Base-by-base conservation (phyloP, 352 stramenopile genomes). In the Phytopythium vexans region DNA sequence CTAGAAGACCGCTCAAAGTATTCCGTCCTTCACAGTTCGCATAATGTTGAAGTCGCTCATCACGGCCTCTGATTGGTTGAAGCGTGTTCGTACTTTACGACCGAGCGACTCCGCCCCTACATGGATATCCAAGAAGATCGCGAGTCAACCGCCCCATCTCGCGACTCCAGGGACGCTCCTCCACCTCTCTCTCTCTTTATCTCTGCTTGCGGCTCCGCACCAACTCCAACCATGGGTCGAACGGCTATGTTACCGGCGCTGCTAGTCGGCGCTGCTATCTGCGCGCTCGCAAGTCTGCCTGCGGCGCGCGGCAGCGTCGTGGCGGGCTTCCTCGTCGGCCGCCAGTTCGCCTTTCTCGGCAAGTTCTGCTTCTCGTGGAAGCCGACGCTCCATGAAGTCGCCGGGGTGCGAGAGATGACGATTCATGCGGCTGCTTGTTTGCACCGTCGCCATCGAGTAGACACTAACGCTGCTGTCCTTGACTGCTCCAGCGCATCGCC, bases 341-440 rank as follows among this genome's bases (percentile, higher is more conserved):
- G 71, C 8, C 78, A 93, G 65, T 91, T 88, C 62, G 70, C 88
- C 52, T 90, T 83, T 60, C 66, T 90, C 35, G 81, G 78, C 70
- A 90, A 90, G 64, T 93, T 91, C 65, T 91, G 80, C 66, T 93
- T 89, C 71, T 77, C 71, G 11, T 91, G 64, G 60, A 74, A 61
- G 45, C 60, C 65, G n/a, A 79, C 67, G 32, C 65, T 91, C 32
- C 56, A 82, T 11, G 67, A 87, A 41, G 41, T 91, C 48, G 77
- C 74, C 6, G 76, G 81, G 36, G 77, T 87, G 62, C 10, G 64
- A 64, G 9, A 27, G 21, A 27, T 27, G 21, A 27, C 21, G 21
- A 27, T 6, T 44, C 34, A 8, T 57, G 8, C 1, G 8, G 37
- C 3, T 50, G 31, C 4, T 21, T 34, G 11, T 32, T 14, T 6